phyloP scores from a whole-genome alignment of 2,329 filamentous ascomycete species.

The Fusarium staphyleae region DNA sequence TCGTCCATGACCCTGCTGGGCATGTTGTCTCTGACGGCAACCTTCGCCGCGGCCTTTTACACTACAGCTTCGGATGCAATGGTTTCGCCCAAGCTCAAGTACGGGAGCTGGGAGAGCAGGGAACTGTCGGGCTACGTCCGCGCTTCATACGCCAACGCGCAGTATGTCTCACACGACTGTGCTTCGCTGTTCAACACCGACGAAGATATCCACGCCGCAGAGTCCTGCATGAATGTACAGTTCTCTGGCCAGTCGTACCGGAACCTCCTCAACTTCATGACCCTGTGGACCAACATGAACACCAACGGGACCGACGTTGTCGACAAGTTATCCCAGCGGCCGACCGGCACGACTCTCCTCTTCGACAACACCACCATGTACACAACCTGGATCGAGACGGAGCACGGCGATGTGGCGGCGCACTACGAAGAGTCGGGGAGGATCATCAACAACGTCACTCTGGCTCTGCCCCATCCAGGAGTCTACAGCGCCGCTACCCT shows the following conservation, averaged over 20 bases:
- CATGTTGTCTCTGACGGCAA: conserved; percentile 67
- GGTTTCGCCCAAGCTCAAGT: conserved; percentile 74
- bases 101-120: conserved; percentile 58
- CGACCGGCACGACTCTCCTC: conserved; percentile 67
- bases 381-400: conserved; percentile 71
- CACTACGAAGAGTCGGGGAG: conserved; percentile 59
- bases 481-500: conserved; percentile 70
- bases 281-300: conserved; percentile 60
- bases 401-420: conserved; percentile 59
- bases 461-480: conserved; percentile 78
- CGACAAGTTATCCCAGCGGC: conserved; percentile 56
- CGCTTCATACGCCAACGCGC: conserved; percentile 68
- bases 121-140: conserved; percentile 64
- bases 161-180: conserved; percentile 64
- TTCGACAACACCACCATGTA: conserved; percentile 76
- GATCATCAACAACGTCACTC: conserved; percentile 76
- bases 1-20: conserved; percentile 71
- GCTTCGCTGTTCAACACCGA: conserved; percentile 62
- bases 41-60: conserved; percentile 73
- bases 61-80: conserved; percentile 79
- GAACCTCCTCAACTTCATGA: conserved; percentile 70
- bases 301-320: conserved; percentile 52
- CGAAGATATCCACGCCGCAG: conserved; percentile 51
- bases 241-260: conserved; percentile 75
- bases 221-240: conserved; percentile 72